Base-by-base conservation (phyloP, 306 rosid genomes). In the Cicer arietinum region DNA sequence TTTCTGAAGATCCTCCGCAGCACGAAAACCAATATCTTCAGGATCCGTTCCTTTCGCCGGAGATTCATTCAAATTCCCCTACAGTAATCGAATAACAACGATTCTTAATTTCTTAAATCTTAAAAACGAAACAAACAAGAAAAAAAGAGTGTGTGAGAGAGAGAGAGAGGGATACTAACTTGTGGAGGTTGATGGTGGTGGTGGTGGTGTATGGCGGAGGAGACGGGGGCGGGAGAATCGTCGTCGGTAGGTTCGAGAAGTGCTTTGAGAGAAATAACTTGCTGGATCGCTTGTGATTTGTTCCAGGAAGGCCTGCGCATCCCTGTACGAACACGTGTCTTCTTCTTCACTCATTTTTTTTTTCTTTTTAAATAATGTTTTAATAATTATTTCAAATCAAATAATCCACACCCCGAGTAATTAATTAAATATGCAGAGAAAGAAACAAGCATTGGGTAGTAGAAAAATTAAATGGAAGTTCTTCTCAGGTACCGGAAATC, bases 241-340 rank as follows among this genome's bases (percentile, higher is more conserved):
- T 79, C 85, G 61, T 83, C 89, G 77, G 88, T 4, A 17, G 99
- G 98, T 79, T 95, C 99, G 0, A 90, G 89, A 73, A 95, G 85
- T 3, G 99, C 99, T 83, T 95, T 95, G 63, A 95, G 97, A n/a
- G 90, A 95, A 77, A 95, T 88, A 37, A 95, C 99, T 54, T 95
- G 99, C 84, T 95, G 99, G 85, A 95, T 92, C 87, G 99, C 99
- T 85, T 95, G 99, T 35, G 98, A 95, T 89, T 95, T 95, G 97
- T 95, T 95, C 99, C 99, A 95, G 16, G 99, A 95, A 16, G 99
- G 99, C 90, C 97, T 78, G 70, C 99, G 90, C 99, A 95, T 95
- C 86, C 99, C 99, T 94, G 97, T 74, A 88, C 87, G 88, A 77
- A 89, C 97, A 91, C 94, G 94, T 90, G 90, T 81, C 83, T 25